Percentiles rank a stretch among this genome's conserved stretches.
Evolutionary conservation across 2,329 filamentous ascomycete genomes (phyloP).

Genomic region (Knoxdaviesia proteae): DNA sequence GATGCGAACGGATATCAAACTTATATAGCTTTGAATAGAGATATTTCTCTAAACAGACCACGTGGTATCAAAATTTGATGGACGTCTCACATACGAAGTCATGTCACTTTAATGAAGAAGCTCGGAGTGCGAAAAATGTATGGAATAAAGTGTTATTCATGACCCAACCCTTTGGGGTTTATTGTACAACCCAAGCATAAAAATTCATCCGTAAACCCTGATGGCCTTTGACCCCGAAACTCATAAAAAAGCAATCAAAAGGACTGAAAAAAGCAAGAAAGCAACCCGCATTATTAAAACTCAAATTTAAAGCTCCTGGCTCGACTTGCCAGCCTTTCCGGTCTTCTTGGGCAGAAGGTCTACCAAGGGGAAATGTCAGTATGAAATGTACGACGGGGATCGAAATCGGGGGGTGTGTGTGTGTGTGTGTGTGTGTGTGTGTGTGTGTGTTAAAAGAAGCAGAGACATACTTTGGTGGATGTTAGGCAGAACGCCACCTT

Average conservation of each 20-base stretch:
- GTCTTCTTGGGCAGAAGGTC: constrained; percentile 99
- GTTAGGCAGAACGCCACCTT: constrained; percentile 92
- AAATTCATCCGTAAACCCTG: no score
- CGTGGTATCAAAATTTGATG: no score
- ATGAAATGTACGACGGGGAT: not conserved
- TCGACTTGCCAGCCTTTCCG: constrained; percentile 76
- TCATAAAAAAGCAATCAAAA: constrained; percentile 24
- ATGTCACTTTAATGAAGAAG: no score
- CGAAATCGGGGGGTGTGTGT: not conserved
- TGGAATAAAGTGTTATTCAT: constrained; percentile 32
- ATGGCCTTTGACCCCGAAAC: no score
- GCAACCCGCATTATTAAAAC: constrained; percentile 50
- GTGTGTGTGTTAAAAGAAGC: no score
- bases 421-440: no score
- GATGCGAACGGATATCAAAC: no score
- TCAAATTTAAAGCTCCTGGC: constrained; percentile 82
- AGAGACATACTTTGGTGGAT: constrained; percentile 79
- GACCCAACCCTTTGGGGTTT: constrained; percentile 45
- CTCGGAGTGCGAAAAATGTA: not conserved
- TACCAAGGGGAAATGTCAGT: constrained; percentile 23
- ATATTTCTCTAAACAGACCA: no score
- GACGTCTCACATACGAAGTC: no score
- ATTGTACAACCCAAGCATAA: constrained; percentile 50
- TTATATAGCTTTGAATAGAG: no score
- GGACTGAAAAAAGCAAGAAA: constrained; percentile 27